Evolutionary conservation across 2,329 filamentous ascomycete species (phyloP), one percentile per base, ranked within the genome.

Genomic region (Cytospora mali): DNA sequence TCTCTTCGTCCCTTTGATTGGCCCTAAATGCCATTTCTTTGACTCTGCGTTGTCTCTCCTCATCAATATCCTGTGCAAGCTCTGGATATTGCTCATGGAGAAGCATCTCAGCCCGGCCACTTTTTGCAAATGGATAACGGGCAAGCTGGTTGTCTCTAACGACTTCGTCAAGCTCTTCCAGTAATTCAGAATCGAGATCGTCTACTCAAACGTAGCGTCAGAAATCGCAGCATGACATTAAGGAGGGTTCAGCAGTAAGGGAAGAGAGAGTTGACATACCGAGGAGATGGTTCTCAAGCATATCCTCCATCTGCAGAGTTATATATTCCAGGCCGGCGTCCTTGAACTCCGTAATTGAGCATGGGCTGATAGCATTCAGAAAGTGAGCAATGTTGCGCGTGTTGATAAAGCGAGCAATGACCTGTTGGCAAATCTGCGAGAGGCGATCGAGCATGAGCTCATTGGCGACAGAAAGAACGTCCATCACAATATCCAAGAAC

Each of bases 391-490:
- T 89, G 71, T 97, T 99, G 28, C 93, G 88, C 6, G 87, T 89
- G 55, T 87, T 92, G n/a, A 93, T 89, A 75, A 95, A 96, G 55
- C 85, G 86, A 39, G 93, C 93, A 64, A 98, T 84, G 25, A 93
- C 78, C 63, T 85, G 87, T 73, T 99, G 95, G 73, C 95, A 98
- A 29, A 96, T 87, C 73, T 97, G 91, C 6, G 92, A 92, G 6
- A 99, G 79, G 7, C 93, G 85, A 72, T 97, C 93, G 53, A 99
- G 83, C 93, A 99, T 97, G 62, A 99, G 79, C 75, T 99, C 94
- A 72, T 99, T 95, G 14, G 93, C 92, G 58, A 92, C 89, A 61
- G 87, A 87, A 84, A 98, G 89, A 51, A 98, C 91, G 69, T 97
- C 93, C 77, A 98, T 84, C 10, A 97, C 83, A n/a, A 95, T 80